Evolutionary conservation across 768 basidiomycete species (phyloP).

Genomic region (Boletus reticuloceps): DNA sequence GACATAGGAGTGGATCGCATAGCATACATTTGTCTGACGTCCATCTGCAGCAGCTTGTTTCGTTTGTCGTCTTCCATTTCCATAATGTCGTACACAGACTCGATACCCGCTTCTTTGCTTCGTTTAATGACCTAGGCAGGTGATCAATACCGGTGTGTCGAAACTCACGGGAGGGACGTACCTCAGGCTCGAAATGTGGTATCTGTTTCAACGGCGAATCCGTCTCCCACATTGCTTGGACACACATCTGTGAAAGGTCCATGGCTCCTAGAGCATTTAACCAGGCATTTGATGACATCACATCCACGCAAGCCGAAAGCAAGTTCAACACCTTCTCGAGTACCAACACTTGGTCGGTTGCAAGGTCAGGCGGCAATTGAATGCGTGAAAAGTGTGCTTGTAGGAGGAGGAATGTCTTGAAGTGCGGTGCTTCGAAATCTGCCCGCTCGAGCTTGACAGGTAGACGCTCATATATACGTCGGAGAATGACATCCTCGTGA

Average conservation of each 20-base stretch:
- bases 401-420: slow-evolving; percentile 96
- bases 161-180: slow-evolving; percentile 28
- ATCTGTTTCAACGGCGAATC: slow-evolving; percentile 96
- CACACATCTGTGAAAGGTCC: slow-evolving; percentile 98
- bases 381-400: slow-evolving; percentile 97
- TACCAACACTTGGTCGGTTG: slow-evolving; percentile 85
- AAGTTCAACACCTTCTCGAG: slow-evolving; percentile 89
- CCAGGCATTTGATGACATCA: slow-evolving; percentile 97
- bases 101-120: slow-evolving; percentile 78
- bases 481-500: slow-evolving; percentile 82
- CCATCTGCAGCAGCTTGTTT: slow-evolving; percentile 80
- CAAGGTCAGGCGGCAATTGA: slow-evolving; percentile 89
- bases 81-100: slow-evolving; percentile 96
- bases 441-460: slow-evolving; percentile 86
- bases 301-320: slow-evolving; percentile 93
- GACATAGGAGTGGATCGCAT: not conserved
- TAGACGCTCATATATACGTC: slow-evolving; percentile 91
- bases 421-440: slow-evolving; percentile 93
- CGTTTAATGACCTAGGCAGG: slow-evolving; percentile 66
- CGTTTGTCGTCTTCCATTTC: slow-evolving; percentile 95
- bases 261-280: slow-evolving; percentile 92
- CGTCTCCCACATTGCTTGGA: slow-evolving; percentile 96
- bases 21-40: slow-evolving; percentile 78
- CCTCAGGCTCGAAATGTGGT: slow-evolving; percentile 92
- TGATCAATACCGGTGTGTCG: not conserved